phyloP scores from a whole-genome alignment of 2,329 filamentous ascomycete species.

The Penicillium sp. region DNA sequence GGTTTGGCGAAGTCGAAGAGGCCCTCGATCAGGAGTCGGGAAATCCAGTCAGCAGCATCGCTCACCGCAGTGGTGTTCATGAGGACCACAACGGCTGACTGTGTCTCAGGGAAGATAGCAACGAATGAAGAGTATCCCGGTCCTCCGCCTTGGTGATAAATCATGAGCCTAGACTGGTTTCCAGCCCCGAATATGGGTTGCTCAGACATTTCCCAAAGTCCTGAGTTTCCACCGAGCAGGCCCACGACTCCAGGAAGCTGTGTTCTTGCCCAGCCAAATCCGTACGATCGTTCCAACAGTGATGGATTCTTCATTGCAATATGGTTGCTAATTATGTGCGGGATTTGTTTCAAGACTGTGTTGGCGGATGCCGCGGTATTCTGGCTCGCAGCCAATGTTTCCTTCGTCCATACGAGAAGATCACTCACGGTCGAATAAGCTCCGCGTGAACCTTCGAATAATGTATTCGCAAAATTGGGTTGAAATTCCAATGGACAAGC shows the following conservation, averaged over 20 bases:
- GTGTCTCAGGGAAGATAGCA: slow-evolving; percentile 6
- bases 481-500: background rate
- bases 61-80: background rate
- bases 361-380: background rate
- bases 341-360: background rate
- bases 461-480: background rate
- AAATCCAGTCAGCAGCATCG: slow-evolving; percentile 6
- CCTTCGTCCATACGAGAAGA: slow-evolving; percentile 2
- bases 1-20: background rate
- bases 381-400: slow-evolving; percentile 1
- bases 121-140: slow-evolving; percentile 2
- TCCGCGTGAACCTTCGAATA: background rate
- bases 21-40: background rate
- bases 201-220: background rate
- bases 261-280: slow-evolving; percentile 1
- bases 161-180: background rate
- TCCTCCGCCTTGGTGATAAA: slow-evolving; percentile 6
- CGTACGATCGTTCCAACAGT: background rate
- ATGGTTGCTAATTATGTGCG: background rate
- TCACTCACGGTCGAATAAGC: slow-evolving; percentile 5
- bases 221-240: background rate
- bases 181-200: background rate
- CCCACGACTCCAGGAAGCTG: slow-evolving; percentile 3
- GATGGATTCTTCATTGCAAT: background rate
- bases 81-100: slow-evolving; percentile 6